Conservation (phyloP, 2,329 filamentous ascomycete genomes). For the Aspergillus spinulosporus region DNA sequence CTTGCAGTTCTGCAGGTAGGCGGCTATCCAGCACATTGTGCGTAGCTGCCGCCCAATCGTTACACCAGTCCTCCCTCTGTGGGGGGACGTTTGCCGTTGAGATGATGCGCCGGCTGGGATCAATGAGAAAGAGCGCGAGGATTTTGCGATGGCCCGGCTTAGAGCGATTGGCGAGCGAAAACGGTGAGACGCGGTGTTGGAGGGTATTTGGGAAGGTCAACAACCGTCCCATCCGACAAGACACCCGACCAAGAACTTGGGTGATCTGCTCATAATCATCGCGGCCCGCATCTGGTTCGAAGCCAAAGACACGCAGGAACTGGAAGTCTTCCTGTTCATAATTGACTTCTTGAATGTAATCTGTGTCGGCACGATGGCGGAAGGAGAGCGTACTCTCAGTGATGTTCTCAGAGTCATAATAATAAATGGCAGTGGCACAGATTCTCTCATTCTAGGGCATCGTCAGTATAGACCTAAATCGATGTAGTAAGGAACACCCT, state of each 20-base stretch:
- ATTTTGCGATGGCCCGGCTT: constrained; percentile 6
- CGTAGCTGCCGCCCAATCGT: constrained; percentile 3
- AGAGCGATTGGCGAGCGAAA: background rate
- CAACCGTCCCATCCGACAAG: background rate
- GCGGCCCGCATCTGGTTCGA: background rate
- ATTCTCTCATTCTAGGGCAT: constrained; percentile 60
- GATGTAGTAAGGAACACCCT: background rate
- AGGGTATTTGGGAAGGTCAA: constrained; percentile 10
- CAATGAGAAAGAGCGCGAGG: constrained; percentile 12
- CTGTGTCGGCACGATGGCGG: constrained; percentile 36
- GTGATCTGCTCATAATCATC: constrained; percentile 21
- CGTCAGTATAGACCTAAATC: no score
- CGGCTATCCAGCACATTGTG: constrained; percentile 15
- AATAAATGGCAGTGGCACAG: constrained; percentile 64
- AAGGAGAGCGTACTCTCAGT: constrained; percentile 56
- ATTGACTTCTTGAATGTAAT: background rate
- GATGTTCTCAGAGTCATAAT: constrained; percentile 64
- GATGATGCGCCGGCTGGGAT: constrained; percentile 8
- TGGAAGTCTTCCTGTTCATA: constrained; percentile 11
- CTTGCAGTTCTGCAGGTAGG: constrained; percentile 27
- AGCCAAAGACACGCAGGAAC: constrained; percentile 10
- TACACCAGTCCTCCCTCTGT: constrained; percentile 16
- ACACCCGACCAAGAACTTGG: constrained; percentile 14
- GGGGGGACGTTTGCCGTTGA: constrained; percentile 14
- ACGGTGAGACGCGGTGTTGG: constrained; percentile 8